These are phyloP conservation scores for Rosellinia necatrix DNA, from an alignment of 2,329 filamentous ascomycete species.

Conservation along the genomic window DNA sequence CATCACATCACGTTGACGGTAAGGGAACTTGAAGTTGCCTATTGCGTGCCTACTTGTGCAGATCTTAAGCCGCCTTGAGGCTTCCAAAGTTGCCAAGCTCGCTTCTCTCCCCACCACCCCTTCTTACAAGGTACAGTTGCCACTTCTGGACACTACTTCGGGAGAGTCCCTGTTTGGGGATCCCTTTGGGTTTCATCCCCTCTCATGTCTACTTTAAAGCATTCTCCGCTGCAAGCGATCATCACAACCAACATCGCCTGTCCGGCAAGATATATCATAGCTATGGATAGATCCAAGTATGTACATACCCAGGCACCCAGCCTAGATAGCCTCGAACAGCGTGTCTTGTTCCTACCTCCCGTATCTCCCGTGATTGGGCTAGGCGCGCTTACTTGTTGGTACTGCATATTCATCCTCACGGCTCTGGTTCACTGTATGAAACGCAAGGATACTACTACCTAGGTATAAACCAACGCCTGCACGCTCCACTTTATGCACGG, in stretches of 20 bases:
- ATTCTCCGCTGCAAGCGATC: background rate
- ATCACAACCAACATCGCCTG: no score
- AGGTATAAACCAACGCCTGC: slow-evolving; percentile 20
- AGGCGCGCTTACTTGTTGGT: no score
- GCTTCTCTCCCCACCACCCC: slow-evolving; percentile 15
- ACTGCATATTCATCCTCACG: slow-evolving; percentile 11
- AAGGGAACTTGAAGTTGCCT: no score
- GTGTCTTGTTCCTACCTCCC: background rate
- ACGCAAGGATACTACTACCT: slow-evolving; percentile 22
- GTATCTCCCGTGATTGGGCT: no score
- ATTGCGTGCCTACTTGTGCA: slow-evolving; percentile 6
- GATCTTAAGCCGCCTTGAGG: slow-evolving; percentile 19
- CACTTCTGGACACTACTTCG: background rate
- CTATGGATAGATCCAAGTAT: no score
- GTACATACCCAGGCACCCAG: no score
- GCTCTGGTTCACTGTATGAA: slow-evolving; percentile 20
- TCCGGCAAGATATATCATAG: no score
- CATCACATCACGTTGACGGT: no score
- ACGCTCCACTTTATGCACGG: slow-evolving; percentile 16
- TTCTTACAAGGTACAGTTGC: slow-evolving; percentile 1
- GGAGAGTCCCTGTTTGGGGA: slow-evolving; percentile 13
- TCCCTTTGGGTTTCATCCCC: background rate
- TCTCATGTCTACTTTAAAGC: slow-evolving; percentile 11
- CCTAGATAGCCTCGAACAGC: background rate
- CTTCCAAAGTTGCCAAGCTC: slow-evolving; percentile 16